Evolutionary conservation across 2,329 filamentous ascomycete genomes (phyloP).

Genomic region (Fusarium sp.): DNA sequence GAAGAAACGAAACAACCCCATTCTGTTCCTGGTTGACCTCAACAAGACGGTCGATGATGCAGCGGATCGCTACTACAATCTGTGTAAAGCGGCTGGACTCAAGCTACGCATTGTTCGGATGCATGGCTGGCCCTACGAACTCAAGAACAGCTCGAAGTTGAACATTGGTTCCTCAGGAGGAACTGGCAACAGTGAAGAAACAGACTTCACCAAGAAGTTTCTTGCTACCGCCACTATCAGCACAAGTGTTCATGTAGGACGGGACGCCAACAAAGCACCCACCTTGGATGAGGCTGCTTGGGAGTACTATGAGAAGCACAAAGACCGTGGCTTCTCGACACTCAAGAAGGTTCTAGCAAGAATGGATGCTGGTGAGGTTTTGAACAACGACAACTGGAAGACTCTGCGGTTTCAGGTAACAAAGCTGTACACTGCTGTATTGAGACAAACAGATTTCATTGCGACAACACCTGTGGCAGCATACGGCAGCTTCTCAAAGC

Average conservation of each 20-base stretch:
- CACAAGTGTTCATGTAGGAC: slow-evolving; percentile 19
- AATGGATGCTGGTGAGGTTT: slow-evolving; percentile 48
- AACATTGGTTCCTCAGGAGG: slow-evolving; percentile 30
- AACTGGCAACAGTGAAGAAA: slow-evolving; percentile 1
- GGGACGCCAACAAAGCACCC: slow-evolving; percentile 49
- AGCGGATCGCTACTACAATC: slow-evolving; percentile 56
- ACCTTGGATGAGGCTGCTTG: slow-evolving; percentile 60
- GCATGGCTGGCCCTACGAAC: slow-evolving; percentile 57
- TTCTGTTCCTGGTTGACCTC: slow-evolving; percentile 62
- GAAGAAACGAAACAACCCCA: slow-evolving; percentile 47
- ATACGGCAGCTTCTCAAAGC: slow-evolving; percentile 52
- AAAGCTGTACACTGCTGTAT: slow-evolving; percentile 55
- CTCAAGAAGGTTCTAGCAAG: slow-evolving; percentile 55
- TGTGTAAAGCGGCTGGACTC: slow-evolving; percentile 54
- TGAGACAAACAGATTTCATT: slow-evolving; percentile 58
- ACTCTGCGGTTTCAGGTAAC: slow-evolving; percentile 51
- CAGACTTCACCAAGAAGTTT: slow-evolving; percentile 55
- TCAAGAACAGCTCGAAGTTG: slow-evolving; percentile 50
- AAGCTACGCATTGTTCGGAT: slow-evolving; percentile 54
- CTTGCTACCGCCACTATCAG: slow-evolving; percentile 46
- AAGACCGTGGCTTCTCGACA: slow-evolving; percentile 49
- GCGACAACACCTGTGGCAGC: slow-evolving; percentile 62
- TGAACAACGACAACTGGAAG: slow-evolving; percentile 48
- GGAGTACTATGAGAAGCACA: slow-evolving; percentile 54
- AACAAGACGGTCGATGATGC: slow-evolving; percentile 62